Conservation (phyloP, 345 rosid species). For the Ricinus communis region DNA sequence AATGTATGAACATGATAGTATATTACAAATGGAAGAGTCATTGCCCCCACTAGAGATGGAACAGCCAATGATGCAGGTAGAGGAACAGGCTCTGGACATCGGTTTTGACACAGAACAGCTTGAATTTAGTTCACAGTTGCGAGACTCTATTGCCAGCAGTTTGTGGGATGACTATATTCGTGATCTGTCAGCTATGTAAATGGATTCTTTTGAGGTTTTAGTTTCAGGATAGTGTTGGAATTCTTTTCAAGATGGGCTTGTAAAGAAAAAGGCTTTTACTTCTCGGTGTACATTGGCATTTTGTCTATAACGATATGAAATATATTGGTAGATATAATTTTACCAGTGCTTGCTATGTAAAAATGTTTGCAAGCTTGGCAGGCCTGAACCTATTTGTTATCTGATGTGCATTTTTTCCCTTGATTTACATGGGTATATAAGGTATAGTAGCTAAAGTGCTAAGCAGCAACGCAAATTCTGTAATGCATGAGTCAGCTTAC, state of each 20-base stretch:
- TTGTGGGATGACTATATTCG: constrained; percentile 67
- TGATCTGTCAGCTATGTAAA: constrained; percentile 47
- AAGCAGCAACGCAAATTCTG: no score
- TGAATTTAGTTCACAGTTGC: constrained; percentile 45
- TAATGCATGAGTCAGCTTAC: no score
- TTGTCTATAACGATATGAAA: constrained; percentile 28
- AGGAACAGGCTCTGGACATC: constrained; percentile 36
- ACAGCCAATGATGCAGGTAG: constrained; percentile 34
- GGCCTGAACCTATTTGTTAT: not conserved
- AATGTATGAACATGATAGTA: constrained; percentile 44
- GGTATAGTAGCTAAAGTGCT: no score
- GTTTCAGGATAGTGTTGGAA: constrained; percentile 23
- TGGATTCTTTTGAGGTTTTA: constrained; percentile 21
- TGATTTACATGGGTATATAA: no score
- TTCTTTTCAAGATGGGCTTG: constrained; percentile 24
- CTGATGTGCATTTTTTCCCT: no score
- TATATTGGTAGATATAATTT: constrained; percentile 2
- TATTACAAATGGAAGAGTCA: constrained; percentile 39
- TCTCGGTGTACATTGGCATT: constrained; percentile 27
- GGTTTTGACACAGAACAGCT: constrained; percentile 43
- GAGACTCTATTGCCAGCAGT: constrained; percentile 65
- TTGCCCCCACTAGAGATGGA: constrained; percentile 39
- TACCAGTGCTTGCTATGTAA: not conserved
- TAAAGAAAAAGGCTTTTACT: constrained; percentile 1
- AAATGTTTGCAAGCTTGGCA: not conserved